Conservation (phyloP, 768 basidiomycete genomes). For the Albatrellus ellisii region DNA sequence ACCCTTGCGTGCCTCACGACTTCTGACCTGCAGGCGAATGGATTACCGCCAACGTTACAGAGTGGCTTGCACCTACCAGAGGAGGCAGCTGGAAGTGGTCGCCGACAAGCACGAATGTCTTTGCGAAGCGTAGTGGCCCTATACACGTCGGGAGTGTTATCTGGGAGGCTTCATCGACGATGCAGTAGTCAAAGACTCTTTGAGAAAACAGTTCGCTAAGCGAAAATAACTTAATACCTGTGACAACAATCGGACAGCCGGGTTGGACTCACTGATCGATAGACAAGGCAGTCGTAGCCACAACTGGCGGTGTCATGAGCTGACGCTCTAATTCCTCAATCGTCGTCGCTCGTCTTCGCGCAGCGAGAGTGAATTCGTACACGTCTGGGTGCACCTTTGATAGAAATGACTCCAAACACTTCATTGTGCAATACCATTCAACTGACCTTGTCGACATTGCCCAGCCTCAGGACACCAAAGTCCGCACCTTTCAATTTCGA, state of each 20-base stretch:
- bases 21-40: slow-evolving; percentile 52
- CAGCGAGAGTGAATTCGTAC: slow-evolving; percentile 53
- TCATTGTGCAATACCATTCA: neutral
- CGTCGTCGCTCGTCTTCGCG: slow-evolving; percentile 39
- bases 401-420: neutral
- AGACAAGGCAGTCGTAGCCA: slow-evolving; percentile 90
- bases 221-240: too few species aligned
- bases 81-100: slow-evolving; percentile 98
- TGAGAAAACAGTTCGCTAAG: slow-evolving; percentile 74
- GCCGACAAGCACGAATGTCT: slow-evolving; percentile 88
- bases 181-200: slow-evolving; percentile 88
- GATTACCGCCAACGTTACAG: neutral
- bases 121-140: slow-evolving; percentile 82
- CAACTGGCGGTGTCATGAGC: slow-evolving; percentile 80
- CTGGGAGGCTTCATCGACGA: slow-evolving; percentile 96
- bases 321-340: slow-evolving; percentile 78
- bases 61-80: slow-evolving; percentile 36
- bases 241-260: neutral
- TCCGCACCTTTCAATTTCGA: slow-evolving; percentile 57
- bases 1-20: slow-evolving; percentile 61
- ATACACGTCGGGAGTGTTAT: slow-evolving; percentile 93
- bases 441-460: slow-evolving; percentile 82
- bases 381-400: slow-evolving; percentile 74
- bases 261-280: slow-evolving; percentile 71
- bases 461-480: slow-evolving; percentile 71